These are phyloP conservation scores for Scorias spongiosa DNA, from an alignment of 2,329 filamentous ascomycete genomes.

Conservation along the genomic window DNA sequence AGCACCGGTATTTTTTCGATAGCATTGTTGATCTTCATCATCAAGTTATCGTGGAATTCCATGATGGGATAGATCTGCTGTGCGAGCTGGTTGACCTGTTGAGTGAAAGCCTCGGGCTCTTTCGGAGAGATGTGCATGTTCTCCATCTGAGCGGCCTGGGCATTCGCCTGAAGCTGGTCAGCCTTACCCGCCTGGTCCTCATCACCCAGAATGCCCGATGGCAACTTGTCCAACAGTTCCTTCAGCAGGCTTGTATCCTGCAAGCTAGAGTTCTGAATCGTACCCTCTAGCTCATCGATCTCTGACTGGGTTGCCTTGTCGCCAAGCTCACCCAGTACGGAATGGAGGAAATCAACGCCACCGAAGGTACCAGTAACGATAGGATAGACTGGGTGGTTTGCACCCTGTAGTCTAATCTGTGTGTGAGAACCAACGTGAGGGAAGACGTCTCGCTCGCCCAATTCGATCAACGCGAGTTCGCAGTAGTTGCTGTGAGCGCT, in stretches of 20 bases:
- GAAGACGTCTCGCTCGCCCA: conserved; percentile 69
- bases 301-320: conserved; percentile 89
- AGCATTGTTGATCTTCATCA: conserved; percentile 62
- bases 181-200: conserved; percentile 61
- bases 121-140: conserved; percentile 60
- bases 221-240: conserved; percentile 67
- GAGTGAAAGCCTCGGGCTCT: conserved; percentile 69
- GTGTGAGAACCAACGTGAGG: conserved; percentile 71
- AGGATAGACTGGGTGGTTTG: conserved; percentile 54
- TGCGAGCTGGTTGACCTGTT: conserved; percentile 58
- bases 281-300: conserved; percentile 74
- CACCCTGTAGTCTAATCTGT: conserved; percentile 53
- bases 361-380: conserved; percentile 85
- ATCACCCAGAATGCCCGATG: conserved; percentile 62
- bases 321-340: conserved; percentile 61
- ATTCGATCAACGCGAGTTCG: conserved; percentile 73
- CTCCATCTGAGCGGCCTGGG: conserved; percentile 58
- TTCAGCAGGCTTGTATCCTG: conserved; percentile 57
- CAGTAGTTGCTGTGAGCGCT: conserved; percentile 88
- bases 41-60: conserved; percentile 77
- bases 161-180: conserved; percentile 60
- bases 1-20: conserved; percentile 77
- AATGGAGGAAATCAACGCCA: conserved; percentile 65
- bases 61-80: conserved; percentile 77
- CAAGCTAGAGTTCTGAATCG: conserved; percentile 48